Base-by-base conservation (phyloP, 352 stramenopile species). In the Thalassiosira hispida region DNA sequence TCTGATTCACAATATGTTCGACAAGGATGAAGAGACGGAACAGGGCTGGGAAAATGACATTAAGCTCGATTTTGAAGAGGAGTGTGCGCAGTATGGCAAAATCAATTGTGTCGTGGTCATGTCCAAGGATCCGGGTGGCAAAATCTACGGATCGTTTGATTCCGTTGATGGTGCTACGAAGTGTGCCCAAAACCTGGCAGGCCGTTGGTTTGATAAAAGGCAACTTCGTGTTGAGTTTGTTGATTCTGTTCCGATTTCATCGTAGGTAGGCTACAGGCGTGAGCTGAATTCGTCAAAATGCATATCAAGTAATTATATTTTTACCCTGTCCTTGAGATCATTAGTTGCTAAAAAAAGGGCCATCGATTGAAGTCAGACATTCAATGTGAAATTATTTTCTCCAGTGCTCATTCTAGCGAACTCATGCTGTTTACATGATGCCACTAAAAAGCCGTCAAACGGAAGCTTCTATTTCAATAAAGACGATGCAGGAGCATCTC, bases 1-100 rank as follows among this genome's bases (percentile, higher is more conserved):
- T 40, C 69, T 92, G 23, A 80, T 93, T 14, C 78, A 87, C 44
- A 92, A 93, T 55, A 93, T 93, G 88, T 94, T 90, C 56, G 66
- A 92, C 73, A 92, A 91, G 67, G 87, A 92, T 42, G 53, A 91
- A 70, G 89, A 94, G 64, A 91, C 85, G 11, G 89, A 93, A 16
- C 46, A 63, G 33, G 77, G 75, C 14, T 94, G 89, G 89, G 74
- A 84, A 46, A 52, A 80, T 25, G 89, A 94, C 16, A 90, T 94
- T 51, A 80, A 79, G 49, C 71, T 87, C 0, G 89, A 94, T 25
- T 93, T 94, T 67, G 63, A 85, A 51, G 86, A 92, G 40, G 89
- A 94, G 68, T 90, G 81, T 52, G 47, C 60, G 9, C 87, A 91
- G 63, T 92, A 90, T 65, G 89, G 89, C 16, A 93, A 83, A 25